Conservation (phyloP, 2,329 filamentous ascomycete genomes). For the Hypoxylon sp. region DNA sequence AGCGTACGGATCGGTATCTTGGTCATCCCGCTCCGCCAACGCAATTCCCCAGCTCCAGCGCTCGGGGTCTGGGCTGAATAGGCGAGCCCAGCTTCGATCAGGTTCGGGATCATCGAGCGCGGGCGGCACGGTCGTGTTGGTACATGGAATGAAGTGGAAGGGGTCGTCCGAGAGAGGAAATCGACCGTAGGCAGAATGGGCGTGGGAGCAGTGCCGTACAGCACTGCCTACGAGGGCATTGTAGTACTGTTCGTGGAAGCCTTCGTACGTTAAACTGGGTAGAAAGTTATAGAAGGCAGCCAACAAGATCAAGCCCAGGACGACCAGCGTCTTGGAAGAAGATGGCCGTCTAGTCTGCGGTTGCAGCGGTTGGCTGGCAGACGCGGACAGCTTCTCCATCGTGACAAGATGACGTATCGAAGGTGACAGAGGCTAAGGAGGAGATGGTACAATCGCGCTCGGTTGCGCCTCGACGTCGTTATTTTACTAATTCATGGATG, state of each 20-base stretch:
- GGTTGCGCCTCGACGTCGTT: slow-evolving; percentile 3
- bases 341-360: neutral
- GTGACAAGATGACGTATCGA: neutral
- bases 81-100: slow-evolving; percentile 49
- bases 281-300: slow-evolving; percentile 26
- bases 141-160: slow-evolving; percentile 59
- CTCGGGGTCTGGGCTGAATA: slow-evolving; percentile 54
- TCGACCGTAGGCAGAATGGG: slow-evolving; percentile 44
- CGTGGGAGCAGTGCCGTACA: slow-evolving; percentile 5
- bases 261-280: slow-evolving; percentile 32
- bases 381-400: slow-evolving; percentile 25
- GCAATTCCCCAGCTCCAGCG: slow-evolving; percentile 57
- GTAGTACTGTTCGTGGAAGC: slow-evolving; percentile 33
- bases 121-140: slow-evolving; percentile 51
- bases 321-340: slow-evolving; percentile 15
- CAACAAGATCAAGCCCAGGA: slow-evolving; percentile 16
- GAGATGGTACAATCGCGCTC: slow-evolving; percentile 1
- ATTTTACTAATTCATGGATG: slow-evolving; percentile 9
- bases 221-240: slow-evolving; percentile 20
- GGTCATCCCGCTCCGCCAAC: slow-evolving; percentile 9
- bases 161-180: slow-evolving; percentile 55
- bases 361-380: neutral
- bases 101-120: slow-evolving; percentile 51
- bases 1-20: slow-evolving; percentile 44
- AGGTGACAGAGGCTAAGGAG: neutral